Base-by-base conservation (phyloP, 1,284 basidiomycete species). In the Meripilus lineatus region DNA sequence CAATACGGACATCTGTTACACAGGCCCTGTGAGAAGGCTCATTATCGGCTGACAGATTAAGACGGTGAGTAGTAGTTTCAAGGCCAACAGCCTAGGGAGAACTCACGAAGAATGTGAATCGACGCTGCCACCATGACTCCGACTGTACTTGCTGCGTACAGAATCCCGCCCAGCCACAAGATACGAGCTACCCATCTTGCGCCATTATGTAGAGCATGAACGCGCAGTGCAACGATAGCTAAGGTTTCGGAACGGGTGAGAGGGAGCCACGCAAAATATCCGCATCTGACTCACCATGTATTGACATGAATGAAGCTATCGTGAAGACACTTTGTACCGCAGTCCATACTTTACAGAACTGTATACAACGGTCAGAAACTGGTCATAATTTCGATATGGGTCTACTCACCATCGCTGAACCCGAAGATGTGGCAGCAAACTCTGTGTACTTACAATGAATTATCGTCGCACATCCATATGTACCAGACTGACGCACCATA, bases 281-380 rank as follows among this genome's bases (percentile, higher is more conserved):
- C n/a, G n/a, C n/a, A 5, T 11, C n/a, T n/a, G 8, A 42, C 58
- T 34, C 36, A 61, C 61, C 50, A 32, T 63, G 61, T 32, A 63
- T 61, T 14, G 58, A 60, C 45, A 63, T 59, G 52, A 59, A 63
- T 10, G 61, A 63, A 5, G 49, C 49, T 30, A 63, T 54, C 10
- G 61, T 63, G 28, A 63, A 44, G 24, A 57, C 56, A 46, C 56
- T 52, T 33, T 63, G 61, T 4, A 58, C 22, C 1, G 51, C 47
- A 3, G 61, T 61, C 61, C 61, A 63, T 8, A 55, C 50, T 42
- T 56, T 55, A 47, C 61, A 63, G 46, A 63, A 60, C 61, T 63
- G 23, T 13, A 15, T 21, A 15, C n/a, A n/a, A n/a, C n/a, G n/a
- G n/a, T n/a, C n/a, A n/a, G n/a, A n/a, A n/a, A n/a, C n/a, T n/a